Evolutionary conservation across 1,139 yeast genomes (phyloP).

Genomic region (Scheffersomyces illinoinensis): DNA sequence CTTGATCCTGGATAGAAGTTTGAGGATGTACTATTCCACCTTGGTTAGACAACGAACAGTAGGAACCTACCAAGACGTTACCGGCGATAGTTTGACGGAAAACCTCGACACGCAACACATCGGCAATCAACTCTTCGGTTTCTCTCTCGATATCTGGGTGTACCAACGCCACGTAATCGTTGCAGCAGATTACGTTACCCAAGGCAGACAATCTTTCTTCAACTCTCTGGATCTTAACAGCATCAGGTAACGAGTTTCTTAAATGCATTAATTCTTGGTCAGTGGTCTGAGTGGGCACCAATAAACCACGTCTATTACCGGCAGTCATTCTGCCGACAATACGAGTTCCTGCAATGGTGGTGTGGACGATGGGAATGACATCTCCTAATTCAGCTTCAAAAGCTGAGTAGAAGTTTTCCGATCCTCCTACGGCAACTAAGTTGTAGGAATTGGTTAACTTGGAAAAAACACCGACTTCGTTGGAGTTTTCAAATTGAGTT

Average conservation of each 20-base stretch:
- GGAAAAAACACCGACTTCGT: slow-evolving; percentile 97
- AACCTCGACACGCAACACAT: slow-evolving; percentile 98
- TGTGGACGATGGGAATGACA: slow-evolving; percentile 92
- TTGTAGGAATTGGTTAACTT: slow-evolving; percentile 96
- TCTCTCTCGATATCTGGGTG: slow-evolving; percentile 99
- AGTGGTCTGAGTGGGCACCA: slow-evolving; percentile 98
- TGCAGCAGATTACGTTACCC: slow-evolving; percentile 98
- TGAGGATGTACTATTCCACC: slow-evolving; percentile 99
- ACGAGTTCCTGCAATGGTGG: slow-evolving; percentile 97
- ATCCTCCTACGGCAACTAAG: slow-evolving; percentile 95
- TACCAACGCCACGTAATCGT: slow-evolving; percentile 97
- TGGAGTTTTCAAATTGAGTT: slow-evolving; percentile 89
- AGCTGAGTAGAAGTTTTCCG: slow-evolving; percentile 96
- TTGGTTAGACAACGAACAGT: slow-evolving; percentile 92
- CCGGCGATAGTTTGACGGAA: slow-evolving; percentile 99
- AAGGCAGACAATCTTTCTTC: slow-evolving; percentile 96
- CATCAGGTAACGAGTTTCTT: slow-evolving; percentile 95
- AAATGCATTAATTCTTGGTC: slow-evolving; percentile 98
- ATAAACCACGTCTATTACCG: slow-evolving; percentile 95
- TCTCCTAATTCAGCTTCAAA: slow-evolving; percentile 98
- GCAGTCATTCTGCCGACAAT: slow-evolving; percentile 98
- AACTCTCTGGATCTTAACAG: slow-evolving; percentile 94
- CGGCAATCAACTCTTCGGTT: slow-evolving; percentile 97
- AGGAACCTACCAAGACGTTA: slow-evolving; percentile 94
- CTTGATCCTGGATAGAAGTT: slow-evolving; percentile 96